Percentiles rank a stretch among this genome's conserved stretches.
These are phyloP conservation scores for Ophiostoma ulmi DNA, from an alignment of 2,329 filamentous ascomycete species.

Conservation along the genomic window DNA sequence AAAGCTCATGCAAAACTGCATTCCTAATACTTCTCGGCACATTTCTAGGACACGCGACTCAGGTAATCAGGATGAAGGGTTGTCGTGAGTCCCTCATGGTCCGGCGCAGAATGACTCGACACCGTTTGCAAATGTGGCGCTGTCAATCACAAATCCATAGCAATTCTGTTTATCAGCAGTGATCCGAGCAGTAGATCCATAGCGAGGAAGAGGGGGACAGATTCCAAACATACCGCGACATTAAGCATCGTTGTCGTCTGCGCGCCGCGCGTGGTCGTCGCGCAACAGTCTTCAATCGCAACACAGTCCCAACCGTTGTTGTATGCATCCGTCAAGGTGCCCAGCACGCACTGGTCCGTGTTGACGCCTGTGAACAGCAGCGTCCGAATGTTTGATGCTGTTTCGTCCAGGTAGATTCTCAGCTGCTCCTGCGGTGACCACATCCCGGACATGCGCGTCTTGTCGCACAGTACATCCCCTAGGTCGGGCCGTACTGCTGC, in stretches of 20 bases:
- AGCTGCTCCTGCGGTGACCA: constrained; percentile 45
- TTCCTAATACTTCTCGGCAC: neutral
- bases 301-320: constrained; percentile 53
- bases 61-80: neutral
- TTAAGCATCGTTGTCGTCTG: constrained; percentile 37
- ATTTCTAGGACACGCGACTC: neutral
- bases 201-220: neutral
- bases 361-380: constrained; percentile 56
- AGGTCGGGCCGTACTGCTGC: constrained; percentile 31
- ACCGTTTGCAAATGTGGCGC: neutral
- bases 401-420: constrained; percentile 38
- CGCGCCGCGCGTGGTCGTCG: constrained; percentile 42
- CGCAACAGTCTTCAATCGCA: constrained; percentile 50
- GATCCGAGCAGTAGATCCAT: neutral
- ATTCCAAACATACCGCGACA: constrained; percentile 34
- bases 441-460: constrained; percentile 55
- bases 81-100: neutral
- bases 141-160: constrained; percentile 10
- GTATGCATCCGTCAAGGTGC: constrained; percentile 52
- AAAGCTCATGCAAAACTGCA: neutral
- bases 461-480: constrained; percentile 48
- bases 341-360: constrained; percentile 57
- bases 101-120: neutral
- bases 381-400: constrained; percentile 34
- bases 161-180: constrained; percentile 3